Evolutionary conservation across 1,139 yeast genomes (phyloP).

Genomic region (Yamadazyma diddensiae): DNA sequence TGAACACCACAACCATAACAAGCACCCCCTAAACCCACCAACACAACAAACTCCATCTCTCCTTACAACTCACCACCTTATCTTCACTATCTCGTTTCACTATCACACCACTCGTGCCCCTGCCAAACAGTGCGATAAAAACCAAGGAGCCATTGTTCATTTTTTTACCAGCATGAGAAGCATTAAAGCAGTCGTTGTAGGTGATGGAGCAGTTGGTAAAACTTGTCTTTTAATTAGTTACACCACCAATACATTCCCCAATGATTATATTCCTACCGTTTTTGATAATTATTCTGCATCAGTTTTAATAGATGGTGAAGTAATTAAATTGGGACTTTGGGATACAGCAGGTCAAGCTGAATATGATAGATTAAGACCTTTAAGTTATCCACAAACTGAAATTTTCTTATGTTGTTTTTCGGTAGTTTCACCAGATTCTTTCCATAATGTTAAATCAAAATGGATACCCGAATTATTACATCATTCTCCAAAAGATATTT

Average conservation of each 20-base stretch:
- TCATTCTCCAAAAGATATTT: constrained; percentile 75
- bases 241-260: constrained; percentile 92
- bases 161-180: constrained; percentile 58
- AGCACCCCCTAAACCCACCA: no score
- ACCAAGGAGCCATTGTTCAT: background rate
- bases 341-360: constrained; percentile 98
- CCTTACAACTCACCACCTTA: no score
- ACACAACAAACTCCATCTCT: no score
- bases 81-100: background rate
- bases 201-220: constrained; percentile 97
- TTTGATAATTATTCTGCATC: constrained; percentile 89
- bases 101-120: background rate
- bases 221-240: constrained; percentile 86
- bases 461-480: constrained; percentile 91
- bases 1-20: no score
- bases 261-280: constrained; percentile 93
- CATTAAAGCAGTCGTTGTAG: constrained; percentile 92
- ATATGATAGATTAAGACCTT: constrained; percentile 85
- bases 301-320: constrained; percentile 78
- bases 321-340: constrained; percentile 84
- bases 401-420: constrained; percentile 86
- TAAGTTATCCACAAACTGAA: constrained; percentile 91
- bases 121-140: background rate
- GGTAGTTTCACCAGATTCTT: constrained; percentile 77
- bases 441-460: constrained; percentile 66